Conservation (phyloP, 106 monocot species). For the Apostasia shenzhenica region DNA sequence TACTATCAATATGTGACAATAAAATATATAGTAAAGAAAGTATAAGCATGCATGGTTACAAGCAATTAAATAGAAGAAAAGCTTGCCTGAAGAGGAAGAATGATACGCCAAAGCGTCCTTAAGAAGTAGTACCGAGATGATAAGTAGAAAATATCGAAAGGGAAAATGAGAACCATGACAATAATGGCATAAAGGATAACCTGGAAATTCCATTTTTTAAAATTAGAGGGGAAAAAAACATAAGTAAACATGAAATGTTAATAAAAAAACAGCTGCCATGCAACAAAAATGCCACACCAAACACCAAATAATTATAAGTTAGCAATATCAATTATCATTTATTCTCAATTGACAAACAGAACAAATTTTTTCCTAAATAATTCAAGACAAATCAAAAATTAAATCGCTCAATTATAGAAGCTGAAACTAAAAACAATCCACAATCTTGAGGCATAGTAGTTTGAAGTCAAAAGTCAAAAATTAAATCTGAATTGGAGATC, state of each 20-base stretch:
- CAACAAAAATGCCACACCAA: not conserved
- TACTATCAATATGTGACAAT: not conserved
- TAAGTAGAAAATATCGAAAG: constrained; percentile 91
- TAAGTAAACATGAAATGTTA: too few relatives aligned
- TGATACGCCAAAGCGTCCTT: constrained; percentile 76
- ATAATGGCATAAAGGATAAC: constrained; percentile 73
- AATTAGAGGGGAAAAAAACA: not conserved
- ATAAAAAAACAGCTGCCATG: too few relatives aligned
- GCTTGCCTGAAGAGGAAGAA: constrained; percentile 81
- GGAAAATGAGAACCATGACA: constrained; percentile 73
- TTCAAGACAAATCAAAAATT: too few relatives aligned
- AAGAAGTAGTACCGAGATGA: constrained; percentile 87
- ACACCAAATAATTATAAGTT: not conserved
- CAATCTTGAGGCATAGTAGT: too few relatives aligned
- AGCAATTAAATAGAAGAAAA: not conserved
- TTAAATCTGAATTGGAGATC: too few relatives aligned
- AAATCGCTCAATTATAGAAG: too few relatives aligned
- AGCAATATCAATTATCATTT: too few relatives aligned
- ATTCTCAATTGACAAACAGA: too few relatives aligned
- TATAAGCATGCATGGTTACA: not conserved
- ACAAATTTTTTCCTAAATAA: too few relatives aligned
- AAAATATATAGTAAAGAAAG: not conserved
- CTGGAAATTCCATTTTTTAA: constrained; percentile 29
- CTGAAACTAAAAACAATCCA: too few relatives aligned
- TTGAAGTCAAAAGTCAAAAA: too few relatives aligned